Percentiles rank a stretch among this genome's conserved stretches.
These are phyloP conservation scores for Hondaea fermentalgiana DNA, from an alignment of 108 stramenopile species.

Conservation along the genomic window DNA sequence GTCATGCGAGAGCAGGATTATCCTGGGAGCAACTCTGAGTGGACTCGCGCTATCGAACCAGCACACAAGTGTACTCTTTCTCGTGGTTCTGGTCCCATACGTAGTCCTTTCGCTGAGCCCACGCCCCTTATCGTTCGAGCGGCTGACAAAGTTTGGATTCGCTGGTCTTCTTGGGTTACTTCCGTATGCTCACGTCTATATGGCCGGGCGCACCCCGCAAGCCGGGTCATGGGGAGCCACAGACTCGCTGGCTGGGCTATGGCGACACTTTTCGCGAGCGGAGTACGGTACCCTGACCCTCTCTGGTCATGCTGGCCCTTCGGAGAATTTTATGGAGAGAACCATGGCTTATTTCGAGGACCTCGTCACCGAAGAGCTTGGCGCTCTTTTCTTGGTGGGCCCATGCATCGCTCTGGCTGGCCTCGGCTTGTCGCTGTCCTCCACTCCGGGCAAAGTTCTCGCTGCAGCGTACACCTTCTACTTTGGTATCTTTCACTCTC, in stretches of 20 bases:
- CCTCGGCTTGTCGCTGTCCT: background rate
- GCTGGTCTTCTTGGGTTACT: slow-evolving; percentile 34
- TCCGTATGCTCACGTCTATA: slow-evolving; percentile 53
- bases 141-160: background rate
- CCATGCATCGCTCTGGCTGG: background rate
- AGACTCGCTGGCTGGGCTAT: slow-evolving; percentile 37
- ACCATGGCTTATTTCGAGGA: slow-evolving; percentile 8
- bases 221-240: slow-evolving; percentile 69
- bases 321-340: slow-evolving; percentile 37
- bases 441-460: background rate
- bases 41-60: slow-evolving; percentile 67
- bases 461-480: slow-evolving; percentile 41
- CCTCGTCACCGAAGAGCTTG: background rate
- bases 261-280: slow-evolving; percentile 55
- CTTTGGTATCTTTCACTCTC: slow-evolving; percentile 56
- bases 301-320: slow-evolving; percentile 33
- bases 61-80: slow-evolving; percentile 58
- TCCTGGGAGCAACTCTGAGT: slow-evolving; percentile 51
- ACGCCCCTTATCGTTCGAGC: background rate
- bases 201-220: slow-evolving; percentile 36
- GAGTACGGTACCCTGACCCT: slow-evolving; percentile 69
- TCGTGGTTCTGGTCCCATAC: slow-evolving; percentile 38
- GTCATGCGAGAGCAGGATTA: background rate
- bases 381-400: background rate
- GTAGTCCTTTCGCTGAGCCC: slow-evolving; percentile 30